Conservation (phyloP, 768 basidiomycete species). For the Pisolithus sp. region DNA sequence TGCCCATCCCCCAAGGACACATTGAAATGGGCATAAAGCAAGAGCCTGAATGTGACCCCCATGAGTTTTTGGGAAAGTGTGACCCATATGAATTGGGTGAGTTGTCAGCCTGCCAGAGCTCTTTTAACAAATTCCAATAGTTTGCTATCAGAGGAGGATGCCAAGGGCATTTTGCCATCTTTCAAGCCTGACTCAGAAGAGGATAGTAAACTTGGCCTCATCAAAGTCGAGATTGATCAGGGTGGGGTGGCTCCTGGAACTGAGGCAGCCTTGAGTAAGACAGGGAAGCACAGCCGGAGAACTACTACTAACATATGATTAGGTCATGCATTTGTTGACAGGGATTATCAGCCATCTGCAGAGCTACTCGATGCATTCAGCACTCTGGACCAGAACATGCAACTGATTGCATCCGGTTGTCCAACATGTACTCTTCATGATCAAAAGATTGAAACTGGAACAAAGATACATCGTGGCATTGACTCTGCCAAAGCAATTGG, state of each 20-base stretch:
- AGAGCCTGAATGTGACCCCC: neutral
- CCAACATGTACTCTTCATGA: neutral
- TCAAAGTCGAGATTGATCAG: neutral
- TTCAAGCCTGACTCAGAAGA: neutral
- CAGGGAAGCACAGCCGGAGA: too few species aligned
- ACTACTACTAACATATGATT: too few species aligned
- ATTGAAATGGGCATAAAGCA: neutral
- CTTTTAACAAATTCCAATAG: neutral
- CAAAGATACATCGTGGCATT: too few species aligned
- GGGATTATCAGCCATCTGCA: neutral
- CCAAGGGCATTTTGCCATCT: neutral
- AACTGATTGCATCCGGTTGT: too few species aligned
- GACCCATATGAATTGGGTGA: neutral
- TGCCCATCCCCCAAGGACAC: slow-evolving; percentile 4
- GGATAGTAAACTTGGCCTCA: neutral
- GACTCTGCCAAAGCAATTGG: too few species aligned
- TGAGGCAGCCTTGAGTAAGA: too few species aligned
- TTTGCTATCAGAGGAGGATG: neutral
- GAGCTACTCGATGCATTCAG: neutral
- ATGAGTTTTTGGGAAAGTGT: neutral
- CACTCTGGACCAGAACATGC: neutral
- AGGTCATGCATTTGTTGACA: neutral
- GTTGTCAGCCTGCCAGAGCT: neutral
- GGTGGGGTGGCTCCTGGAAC: too few species aligned
- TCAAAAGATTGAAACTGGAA: too few species aligned